These are phyloP conservation scores for Globisporangium irregulare DNA, from an alignment of 352 stramenopile genomes.

Conservation along the genomic window DNA sequence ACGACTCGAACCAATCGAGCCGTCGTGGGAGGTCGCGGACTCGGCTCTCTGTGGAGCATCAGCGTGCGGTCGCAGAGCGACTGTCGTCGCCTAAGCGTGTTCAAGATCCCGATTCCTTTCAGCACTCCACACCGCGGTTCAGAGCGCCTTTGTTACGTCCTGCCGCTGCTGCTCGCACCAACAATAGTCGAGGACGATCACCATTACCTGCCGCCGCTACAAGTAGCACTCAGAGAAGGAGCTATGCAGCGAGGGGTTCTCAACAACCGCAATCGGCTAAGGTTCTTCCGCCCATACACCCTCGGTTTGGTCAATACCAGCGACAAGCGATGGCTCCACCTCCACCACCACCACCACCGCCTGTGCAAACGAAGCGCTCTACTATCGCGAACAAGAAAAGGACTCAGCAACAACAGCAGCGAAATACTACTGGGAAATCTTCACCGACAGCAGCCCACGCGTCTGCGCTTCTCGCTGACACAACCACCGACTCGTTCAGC, in stretches of 20 bases:
- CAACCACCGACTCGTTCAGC: constrained; percentile 73
- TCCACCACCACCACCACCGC: neutral
- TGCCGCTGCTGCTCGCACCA: constrained; percentile 9
- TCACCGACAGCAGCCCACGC: constrained; percentile 1
- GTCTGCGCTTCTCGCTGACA: constrained; percentile 46
- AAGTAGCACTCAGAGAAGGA: neutral
- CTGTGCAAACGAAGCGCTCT: constrained; percentile 8
- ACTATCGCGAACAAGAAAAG: neutral
- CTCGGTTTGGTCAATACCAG: constrained; percentile 1
- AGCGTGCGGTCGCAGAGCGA: constrained; percentile 51
- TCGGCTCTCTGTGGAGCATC: constrained; percentile 39
- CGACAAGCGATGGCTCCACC: neutral
- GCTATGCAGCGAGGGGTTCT: no score
- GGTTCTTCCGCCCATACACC: constrained; percentile 2
- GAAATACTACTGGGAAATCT: neutral
- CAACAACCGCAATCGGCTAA: neutral
- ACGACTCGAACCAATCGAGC: constrained; percentile 45
- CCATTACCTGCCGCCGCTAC: constrained; percentile 19
- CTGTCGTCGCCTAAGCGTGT: constrained; percentile 53
- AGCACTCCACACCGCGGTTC: constrained; percentile 18
- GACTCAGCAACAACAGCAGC: neutral
- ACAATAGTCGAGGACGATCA: constrained; percentile 24
- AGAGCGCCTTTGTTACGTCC: constrained; percentile 28
- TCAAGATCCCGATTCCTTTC: constrained; percentile 13
- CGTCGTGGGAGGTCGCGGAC: constrained; percentile 36